These are phyloP conservation scores for Glomus cerebriforme DNA, from an alignment of 192 early-diverging fungal species.

Conservation along the genomic window DNA sequence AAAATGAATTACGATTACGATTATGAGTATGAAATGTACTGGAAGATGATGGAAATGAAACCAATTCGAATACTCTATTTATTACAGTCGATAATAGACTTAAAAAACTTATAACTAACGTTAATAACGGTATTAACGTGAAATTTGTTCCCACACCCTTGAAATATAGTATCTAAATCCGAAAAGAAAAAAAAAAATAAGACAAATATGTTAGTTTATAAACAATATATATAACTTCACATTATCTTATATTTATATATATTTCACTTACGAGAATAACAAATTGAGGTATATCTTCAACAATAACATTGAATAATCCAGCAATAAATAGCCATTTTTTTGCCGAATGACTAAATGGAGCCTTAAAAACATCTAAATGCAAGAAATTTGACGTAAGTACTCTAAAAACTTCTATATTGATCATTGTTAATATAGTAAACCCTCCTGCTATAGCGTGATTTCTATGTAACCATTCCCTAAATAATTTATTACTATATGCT, in stretches of 20 bases:
- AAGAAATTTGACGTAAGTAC: not conserved
- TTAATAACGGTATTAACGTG: not conserved
- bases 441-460: not conserved
- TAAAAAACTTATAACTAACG: not conserved
- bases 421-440: not conserved
- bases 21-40: no score
- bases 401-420: not conserved
- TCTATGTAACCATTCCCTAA: not conserved
- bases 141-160: not conserved
- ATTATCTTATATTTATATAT: not conserved
- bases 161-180: not conserved
- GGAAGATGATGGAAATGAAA: no score
- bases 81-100: not conserved
- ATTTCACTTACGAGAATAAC: constrained; percentile 1
- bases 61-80: not conserved
- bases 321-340: not conserved
- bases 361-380: not conserved
- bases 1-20: no score
- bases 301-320: not conserved
- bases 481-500: not conserved
- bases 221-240: not conserved
- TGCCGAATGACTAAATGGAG: not conserved
- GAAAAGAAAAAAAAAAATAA: not conserved
- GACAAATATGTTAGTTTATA: no score
- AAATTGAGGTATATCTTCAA: constrained; percentile 2